Evolutionary conservation across 2,329 filamentous ascomycete genomes (phyloP), one percentile per base, ranked within the genome.

Genomic region (Botrytis medusae): DNA sequence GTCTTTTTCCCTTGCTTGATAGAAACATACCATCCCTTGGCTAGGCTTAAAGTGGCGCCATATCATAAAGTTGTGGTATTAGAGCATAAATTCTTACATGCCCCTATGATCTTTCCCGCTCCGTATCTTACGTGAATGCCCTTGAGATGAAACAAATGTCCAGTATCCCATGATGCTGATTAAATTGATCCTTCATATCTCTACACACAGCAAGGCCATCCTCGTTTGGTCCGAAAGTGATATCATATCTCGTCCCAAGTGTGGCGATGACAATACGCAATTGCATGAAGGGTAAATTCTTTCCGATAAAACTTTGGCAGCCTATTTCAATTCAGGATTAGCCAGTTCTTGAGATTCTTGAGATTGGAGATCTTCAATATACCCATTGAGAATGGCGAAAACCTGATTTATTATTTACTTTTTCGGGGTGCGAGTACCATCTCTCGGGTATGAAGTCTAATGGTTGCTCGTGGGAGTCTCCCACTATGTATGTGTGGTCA

Each of bases 361-460:
- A 34, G 57, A 44, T 20, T 8, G 18, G 46, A n/a, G 32, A 22
- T 22, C 2, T 12, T 22, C n/a, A 63, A 80, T 80, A 18, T 73
- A 70, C 76, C 74, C 18, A 76, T 74, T 29, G 72, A 72, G 68
- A 81, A 82, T 1, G 81, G 80, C 22, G 77, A 76, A 46, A 78
- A 81, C 9, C 77, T 20, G 72, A 72, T 32, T 78, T 79, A 32
- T 80, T 73, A 5, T 73, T 62, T 16, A 76, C 74, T 37, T 78
- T 72, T 57, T 77, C 74, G 32, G 74, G 76, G 37, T 62, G 71
- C 1, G 60, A 76, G 51, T 79, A 77, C 46, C 72, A 82, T 59
- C 81, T 75, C 71, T 82, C 81, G 20, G 80, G 81, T 16, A 81
- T 76, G 69, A 82, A 82, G 7, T 20, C n/a, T 57, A 9, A 4